These are phyloP conservation scores for Tremellales sp. DNA, from an alignment of 1,284 basidiomycete genomes.

Conservation along the genomic window DNA sequence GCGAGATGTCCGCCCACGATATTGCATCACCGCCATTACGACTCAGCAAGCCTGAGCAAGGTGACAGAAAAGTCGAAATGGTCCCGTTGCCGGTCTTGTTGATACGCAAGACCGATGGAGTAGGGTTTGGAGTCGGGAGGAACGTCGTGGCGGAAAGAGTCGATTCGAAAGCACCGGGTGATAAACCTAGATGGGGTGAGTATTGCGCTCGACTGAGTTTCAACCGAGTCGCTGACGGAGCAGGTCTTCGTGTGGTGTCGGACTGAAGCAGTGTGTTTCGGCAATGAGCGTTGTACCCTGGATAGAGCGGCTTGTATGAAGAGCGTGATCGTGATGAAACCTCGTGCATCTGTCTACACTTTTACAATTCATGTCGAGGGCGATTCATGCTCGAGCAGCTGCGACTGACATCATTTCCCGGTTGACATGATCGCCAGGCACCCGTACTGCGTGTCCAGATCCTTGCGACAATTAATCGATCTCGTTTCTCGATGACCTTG, in stretches of 20 bases:
- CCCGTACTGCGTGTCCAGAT: too few species aligned
- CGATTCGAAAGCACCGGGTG: neutral
- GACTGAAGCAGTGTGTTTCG: neutral
- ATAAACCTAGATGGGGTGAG: slow-evolving; percentile 1
- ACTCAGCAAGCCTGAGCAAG: neutral
- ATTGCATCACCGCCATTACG: neutral
- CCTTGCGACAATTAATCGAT: too few species aligned
- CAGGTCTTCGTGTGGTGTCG: neutral
- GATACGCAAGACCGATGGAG: slow-evolving; percentile 20
- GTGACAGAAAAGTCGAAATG: neutral
- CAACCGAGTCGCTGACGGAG: neutral
- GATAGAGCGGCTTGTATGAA: too few species aligned
- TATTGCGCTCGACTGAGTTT: neutral
- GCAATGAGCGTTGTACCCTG: neutral
- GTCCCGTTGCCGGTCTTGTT: slow-evolving; percentile 18
- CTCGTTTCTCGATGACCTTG: too few species aligned
- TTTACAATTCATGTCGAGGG: too few species aligned
- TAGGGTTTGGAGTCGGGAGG: slow-evolving; percentile 23
- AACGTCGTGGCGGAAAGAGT: slow-evolving; percentile 19
- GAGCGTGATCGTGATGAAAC: too few species aligned
- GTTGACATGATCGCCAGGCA: too few species aligned
- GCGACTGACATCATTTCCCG: too few species aligned
- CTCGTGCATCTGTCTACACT: too few species aligned
- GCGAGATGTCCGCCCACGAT: too few species aligned
- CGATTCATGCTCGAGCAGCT: too few species aligned